A percentile compares a stretch with the other conserved stretches of the same genome.
Evolutionary conservation across 2,329 filamentous ascomycete genomes (phyloP).

Genomic region (Ceratocystis variospora): DNA sequence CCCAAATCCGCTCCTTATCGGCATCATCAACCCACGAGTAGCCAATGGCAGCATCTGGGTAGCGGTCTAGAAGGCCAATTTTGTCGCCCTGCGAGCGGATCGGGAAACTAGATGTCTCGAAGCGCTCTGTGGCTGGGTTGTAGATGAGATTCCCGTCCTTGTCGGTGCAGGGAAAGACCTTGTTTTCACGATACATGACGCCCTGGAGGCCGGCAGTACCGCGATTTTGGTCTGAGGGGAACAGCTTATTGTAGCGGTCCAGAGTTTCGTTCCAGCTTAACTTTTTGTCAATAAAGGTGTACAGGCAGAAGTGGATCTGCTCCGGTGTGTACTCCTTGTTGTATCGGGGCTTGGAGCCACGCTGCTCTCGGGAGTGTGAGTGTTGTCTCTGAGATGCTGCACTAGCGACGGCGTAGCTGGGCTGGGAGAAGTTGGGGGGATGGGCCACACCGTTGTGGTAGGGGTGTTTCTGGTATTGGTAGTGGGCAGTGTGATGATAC

Average conservation of each 20-base stretch:
- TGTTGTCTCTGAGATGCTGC: neutral
- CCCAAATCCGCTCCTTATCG: conserved; percentile 28
- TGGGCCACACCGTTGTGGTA: neutral
- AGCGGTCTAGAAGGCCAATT: conserved; percentile 28
- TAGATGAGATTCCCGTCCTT: conserved; percentile 30
- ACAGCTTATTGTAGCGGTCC: conserved; percentile 16
- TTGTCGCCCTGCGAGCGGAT: conserved; percentile 24
- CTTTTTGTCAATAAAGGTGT: conserved; percentile 33
- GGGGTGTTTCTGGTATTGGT: neutral
- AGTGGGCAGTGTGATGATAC: neutral
- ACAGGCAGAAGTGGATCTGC: conserved; percentile 33
- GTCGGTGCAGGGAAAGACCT: conserved; percentile 30
- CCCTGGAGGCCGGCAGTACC: conserved; percentile 28
- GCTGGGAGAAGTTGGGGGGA: conserved; percentile 1
- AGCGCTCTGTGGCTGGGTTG: conserved; percentile 28
- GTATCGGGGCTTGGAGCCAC: conserved; percentile 20
- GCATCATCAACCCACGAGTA: conserved; percentile 34
- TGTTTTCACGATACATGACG: conserved; percentile 34
- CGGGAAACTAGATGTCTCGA: conserved; percentile 10
- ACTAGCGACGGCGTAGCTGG: neutral
- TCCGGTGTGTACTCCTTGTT: conserved; percentile 34
- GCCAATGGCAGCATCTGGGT: conserved; percentile 34
- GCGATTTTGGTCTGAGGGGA: conserved; percentile 18
- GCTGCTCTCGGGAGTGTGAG: conserved; percentile 2
- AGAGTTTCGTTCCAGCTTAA: conserved; percentile 27